These are phyloP conservation scores for Suillus luteus DNA, from an alignment of 768 basidiomycete species.

Conservation along the genomic window DNA sequence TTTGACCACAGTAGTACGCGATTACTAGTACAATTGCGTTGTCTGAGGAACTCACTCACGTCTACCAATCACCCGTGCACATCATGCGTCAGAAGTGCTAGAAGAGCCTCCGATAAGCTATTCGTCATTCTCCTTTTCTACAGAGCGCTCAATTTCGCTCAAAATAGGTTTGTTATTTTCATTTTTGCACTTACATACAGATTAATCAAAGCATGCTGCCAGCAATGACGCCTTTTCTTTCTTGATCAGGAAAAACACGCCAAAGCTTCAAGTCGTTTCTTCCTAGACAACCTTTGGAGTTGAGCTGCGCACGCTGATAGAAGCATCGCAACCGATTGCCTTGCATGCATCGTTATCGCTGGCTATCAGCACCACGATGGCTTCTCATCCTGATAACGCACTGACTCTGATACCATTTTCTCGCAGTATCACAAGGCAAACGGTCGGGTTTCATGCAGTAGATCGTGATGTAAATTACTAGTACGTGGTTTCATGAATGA, in stretches of 20 bases:
- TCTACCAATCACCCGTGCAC: conserved; percentile 1
- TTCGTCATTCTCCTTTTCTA: background rate
- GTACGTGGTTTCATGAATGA: background rate
- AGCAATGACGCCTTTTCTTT: conserved; percentile 2
- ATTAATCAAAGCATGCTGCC: conserved; percentile 1
- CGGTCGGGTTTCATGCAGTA: background rate
- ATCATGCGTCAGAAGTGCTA: background rate
- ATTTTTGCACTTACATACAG: conserved; percentile 8
- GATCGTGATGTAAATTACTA: background rate
- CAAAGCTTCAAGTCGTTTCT: background rate
- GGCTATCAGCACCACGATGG: background rate
- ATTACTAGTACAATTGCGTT: background rate
- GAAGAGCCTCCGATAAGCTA: conserved; percentile 3
- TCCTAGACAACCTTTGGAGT: background rate
- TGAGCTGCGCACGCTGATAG: background rate
- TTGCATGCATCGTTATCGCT: background rate
- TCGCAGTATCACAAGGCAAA: conserved; percentile 1
- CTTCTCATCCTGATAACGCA: background rate
- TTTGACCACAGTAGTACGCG: background rate
- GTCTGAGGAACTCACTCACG: background rate
- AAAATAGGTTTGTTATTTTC: conserved; percentile 4
- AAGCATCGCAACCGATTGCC: background rate
- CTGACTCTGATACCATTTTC: background rate
- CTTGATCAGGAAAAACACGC: conserved; percentile 12
- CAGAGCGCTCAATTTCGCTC: background rate